Evolutionary conservation across 768 basidiomycete genomes (phyloP), one percentile per base, ranked within the genome.

Genomic region (Lactarius vividus): DNA sequence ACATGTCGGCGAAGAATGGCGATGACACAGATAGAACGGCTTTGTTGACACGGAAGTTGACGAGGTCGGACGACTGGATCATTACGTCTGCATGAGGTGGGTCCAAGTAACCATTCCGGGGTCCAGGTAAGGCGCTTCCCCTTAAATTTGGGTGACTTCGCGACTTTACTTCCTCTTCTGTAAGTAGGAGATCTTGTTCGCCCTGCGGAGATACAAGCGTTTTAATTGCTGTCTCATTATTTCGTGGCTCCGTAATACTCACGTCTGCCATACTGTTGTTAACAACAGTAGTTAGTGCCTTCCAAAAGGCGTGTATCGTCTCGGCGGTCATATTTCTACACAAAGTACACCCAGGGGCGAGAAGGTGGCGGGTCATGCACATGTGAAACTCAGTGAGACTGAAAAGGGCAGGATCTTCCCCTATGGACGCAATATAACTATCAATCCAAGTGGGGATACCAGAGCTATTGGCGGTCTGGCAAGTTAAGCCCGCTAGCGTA

Each of bases 1-100:
- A 69, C 72, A 78, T 74, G 65, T 72, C 71, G 16, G 55, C 59
- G 63, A 76, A 78, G 49, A 77, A 61, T 18, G 75, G 70, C 9
- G 77, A 76, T 4, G 74, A 72, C 28, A 70, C 66, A 20, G 70
- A 46, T 31, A 78, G 74, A 23, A 77, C 75, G 26, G 39, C 31
- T n/a, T 72, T 71, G 65, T 72, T 72, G 29, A 75, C 73, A 40
- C 63, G 71, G 67, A 76, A 77, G 60, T 72, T 67, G 60, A 72
- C 67, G 39, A 54, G 29, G 61, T 77, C 75, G 53, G 68, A 65
- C 10, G 75, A 71, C 29, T 70, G 73, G 28, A 78, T 65, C 35
- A 75, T 69, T 52, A 75, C 59, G 64, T 54, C 52, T 16, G 52
- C 42, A 4, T 63, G 28, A 13, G 39, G 53, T 3, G 40, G 18